Evolutionary conservation across 2,329 filamentous ascomycete genomes (phyloP), one percentile per base, ranked within the genome.

Genomic region (Fusarium chlamydosporum): DNA sequence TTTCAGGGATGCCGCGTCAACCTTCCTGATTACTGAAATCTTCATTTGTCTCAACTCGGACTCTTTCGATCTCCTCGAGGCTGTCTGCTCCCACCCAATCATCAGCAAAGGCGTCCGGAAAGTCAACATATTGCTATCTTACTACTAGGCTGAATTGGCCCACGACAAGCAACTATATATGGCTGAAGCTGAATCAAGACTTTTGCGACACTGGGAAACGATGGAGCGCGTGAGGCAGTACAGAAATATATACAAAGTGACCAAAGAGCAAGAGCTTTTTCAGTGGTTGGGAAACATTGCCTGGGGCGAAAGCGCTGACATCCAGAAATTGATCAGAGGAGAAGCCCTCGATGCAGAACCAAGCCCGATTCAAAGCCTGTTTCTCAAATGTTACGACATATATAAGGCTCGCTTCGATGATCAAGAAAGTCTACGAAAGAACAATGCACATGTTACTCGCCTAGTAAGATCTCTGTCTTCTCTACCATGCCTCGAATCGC

Each of bases 341-440:
- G 27, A 37, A 4, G n/a, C 10, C 6, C 23, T 37, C 3, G 16
- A 42, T 3, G 20, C 29, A 4, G 4, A 35, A 4, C 20, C 42
- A 15, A 60, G 42, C 2, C 57, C 51, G 10, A 37, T 60, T 10
- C 57, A 60, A 15, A 48, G 7, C 7, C n/a, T 60, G 8, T 56
- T 56, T 5, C 15, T 26, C 29, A 47, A 18, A 13, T 6, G 16
- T 4, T 60, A 60, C 31, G 42, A 56, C 1, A 29, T 60, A 9
- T 60, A 60, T 29, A 18, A 37, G 11, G 35, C 40, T 2, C 56
- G n/a, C 13, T 48, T 34, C 8, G n/a, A 48, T 0, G 35, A 56
- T 10, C 57, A 60, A 6, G 12, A 60, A 6, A 20, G 20, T 12
- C 42, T 60, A 10, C 15, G 51, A 42, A 54, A 27, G 9, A 4